These are phyloP conservation scores for Teunomyces barrocoloradensis DNA, from an alignment of 805 yeast species.

Conservation along the genomic window DNA sequence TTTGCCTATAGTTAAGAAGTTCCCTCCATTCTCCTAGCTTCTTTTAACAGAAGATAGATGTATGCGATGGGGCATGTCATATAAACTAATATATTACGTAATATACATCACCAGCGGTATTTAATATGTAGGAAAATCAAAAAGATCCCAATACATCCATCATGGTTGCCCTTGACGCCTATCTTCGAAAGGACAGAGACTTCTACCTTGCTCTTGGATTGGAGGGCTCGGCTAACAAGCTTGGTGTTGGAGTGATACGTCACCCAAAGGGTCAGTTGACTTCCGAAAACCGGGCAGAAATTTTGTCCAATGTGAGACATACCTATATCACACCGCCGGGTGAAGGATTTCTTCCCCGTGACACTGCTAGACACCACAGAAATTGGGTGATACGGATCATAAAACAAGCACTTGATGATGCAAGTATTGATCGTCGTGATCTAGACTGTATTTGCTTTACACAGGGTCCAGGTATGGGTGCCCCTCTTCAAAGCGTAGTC, in stretches of 20 bases:
- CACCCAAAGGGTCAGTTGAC: conserved; percentile 64
- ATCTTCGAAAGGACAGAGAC: conserved; percentile 40
- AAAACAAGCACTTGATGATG: conserved; percentile 61
- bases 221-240: conserved; percentile 96
- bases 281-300: conserved; percentile 61
- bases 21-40: no score
- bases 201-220: conserved; percentile 79
- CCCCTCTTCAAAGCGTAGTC: conserved; percentile 91
- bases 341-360: conserved; percentile 95
- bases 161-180: conserved; percentile 48
- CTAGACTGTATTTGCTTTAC: conserved; percentile 88
- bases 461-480: conserved; percentile 99
- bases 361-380: conserved; percentile 94
- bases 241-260: conserved; percentile 88
- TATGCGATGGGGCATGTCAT: no score
- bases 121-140: background rate
- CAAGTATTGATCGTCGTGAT: conserved; percentile 49
- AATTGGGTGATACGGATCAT: conserved; percentile 88
- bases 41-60: no score
- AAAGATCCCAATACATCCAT: background rate
- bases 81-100: no score
- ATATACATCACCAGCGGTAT: no score
- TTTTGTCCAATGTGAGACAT: conserved; percentile 88
- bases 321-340: conserved; percentile 97
- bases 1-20: no score